Conservation (phyloP, 2,329 filamentous ascomycete species). For the Eurotiales sp. region DNA sequence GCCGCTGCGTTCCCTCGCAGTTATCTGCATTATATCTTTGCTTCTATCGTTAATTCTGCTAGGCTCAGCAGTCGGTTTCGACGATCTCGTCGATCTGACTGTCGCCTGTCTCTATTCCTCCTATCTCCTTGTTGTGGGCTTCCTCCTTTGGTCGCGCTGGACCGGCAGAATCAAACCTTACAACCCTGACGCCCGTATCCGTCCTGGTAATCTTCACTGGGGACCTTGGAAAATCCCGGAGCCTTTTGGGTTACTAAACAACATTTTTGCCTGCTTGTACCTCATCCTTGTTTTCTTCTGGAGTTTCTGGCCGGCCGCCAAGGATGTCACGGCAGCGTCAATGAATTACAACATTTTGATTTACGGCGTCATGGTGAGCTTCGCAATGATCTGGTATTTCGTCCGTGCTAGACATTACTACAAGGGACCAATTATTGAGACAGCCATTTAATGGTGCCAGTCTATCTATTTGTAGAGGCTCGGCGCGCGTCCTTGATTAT, state of each 20-base stretch:
- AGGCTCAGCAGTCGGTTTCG: neutral
- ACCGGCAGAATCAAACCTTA: neutral
- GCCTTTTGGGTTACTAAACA: neutral
- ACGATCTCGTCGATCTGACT: slow-evolving; percentile 1
- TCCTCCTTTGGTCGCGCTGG: neutral
- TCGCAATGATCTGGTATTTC: neutral
- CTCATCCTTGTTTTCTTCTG: neutral
- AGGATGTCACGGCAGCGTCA: neutral
- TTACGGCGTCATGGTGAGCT: neutral
- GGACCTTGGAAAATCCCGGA: slow-evolving; percentile 1
- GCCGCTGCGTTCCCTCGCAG: neutral
- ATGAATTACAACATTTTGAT: slow-evolving; percentile 5
- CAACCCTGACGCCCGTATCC: neutral
- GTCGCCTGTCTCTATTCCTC: neutral
- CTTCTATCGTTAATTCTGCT: neutral
- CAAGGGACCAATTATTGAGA: neutral
- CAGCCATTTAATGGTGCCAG: neutral
- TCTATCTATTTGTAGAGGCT: no score
- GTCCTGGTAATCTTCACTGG: neutral
- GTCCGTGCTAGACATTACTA: neutral
- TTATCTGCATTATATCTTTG: neutral
- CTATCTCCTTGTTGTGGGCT: neutral
- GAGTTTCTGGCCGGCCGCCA: slow-evolving; percentile 1
- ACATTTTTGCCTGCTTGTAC: neutral
- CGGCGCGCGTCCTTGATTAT: no score